Conservation (phyloP, 2,329 filamentous ascomycete genomes). For the Ceratocystis lukuohia region DNA sequence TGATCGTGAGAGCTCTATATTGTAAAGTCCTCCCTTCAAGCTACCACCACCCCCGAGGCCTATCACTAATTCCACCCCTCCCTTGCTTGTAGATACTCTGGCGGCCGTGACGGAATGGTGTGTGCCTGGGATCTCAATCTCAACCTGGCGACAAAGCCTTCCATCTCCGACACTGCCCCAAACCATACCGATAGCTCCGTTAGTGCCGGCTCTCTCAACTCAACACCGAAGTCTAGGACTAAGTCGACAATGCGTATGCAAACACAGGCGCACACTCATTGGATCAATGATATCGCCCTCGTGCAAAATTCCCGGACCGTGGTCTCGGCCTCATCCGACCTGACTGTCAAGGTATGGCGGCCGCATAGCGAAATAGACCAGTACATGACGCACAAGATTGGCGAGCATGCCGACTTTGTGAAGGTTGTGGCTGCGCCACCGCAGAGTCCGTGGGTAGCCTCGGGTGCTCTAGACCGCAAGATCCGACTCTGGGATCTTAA, state of each 20-base stretch:
- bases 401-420: constrained; percentile 89
- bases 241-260: constrained; percentile 47
- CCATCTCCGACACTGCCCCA: constrained; percentile 20
- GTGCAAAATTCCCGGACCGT: constrained; percentile 65
- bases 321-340: constrained; percentile 84
- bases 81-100: constrained; percentile 61
- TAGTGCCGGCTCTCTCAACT: constrained; percentile 21
- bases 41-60: neutral
- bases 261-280: constrained; percentile 73
- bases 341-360: constrained; percentile 85
- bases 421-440: constrained; percentile 76
- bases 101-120: constrained; percentile 85
- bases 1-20: constrained; percentile 66
- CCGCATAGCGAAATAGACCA: constrained; percentile 51
- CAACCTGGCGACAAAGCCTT: constrained; percentile 30
- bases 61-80: constrained; percentile 20
- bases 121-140: constrained; percentile 89
- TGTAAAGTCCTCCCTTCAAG: constrained; percentile 47
- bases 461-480: constrained; percentile 82
- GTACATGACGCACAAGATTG: constrained; percentile 52
- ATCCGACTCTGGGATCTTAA: constrained; percentile 89
- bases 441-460: constrained; percentile 66
- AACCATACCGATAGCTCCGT: constrained; percentile 24
- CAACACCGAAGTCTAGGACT: constrained; percentile 30
- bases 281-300: constrained; percentile 86